A percentile compares a stretch with the other conserved stretches of the same genome.
Evolutionary conservation across 768 basidiomycete genomes (phyloP).

Genomic region (Suillus clintonianus): DNA sequence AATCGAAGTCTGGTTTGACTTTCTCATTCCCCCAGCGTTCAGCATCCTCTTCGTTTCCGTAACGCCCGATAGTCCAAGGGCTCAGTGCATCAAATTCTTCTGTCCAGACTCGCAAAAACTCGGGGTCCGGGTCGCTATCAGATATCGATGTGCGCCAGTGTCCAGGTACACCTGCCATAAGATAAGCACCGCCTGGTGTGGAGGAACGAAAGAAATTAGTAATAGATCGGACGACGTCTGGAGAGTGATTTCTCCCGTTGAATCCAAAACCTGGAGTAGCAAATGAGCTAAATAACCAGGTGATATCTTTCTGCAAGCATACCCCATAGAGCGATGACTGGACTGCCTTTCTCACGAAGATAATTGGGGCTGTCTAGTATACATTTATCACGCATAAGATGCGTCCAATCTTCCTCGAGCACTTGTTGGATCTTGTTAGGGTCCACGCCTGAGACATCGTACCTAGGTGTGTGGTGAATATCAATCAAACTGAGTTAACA

Average conservation of each 20-base stretch:
- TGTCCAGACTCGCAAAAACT: conserved; percentile 68
- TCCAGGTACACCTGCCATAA: conserved; percentile 69
- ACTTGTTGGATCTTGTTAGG: conserved; percentile 66
- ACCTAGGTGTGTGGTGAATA: conserved; percentile 47
- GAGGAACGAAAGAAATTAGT: conserved; percentile 56
- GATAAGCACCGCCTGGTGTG: conserved; percentile 73
- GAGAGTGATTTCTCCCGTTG: conserved; percentile 59
- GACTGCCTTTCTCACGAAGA: conserved; percentile 65
- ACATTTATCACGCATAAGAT: conserved; percentile 62
- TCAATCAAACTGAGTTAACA: conserved; percentile 2
- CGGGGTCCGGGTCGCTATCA: conserved; percentile 71
- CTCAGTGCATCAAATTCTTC: conserved; percentile 80
- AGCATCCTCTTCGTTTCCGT: conserved; percentile 57
- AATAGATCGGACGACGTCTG: conserved; percentile 57
- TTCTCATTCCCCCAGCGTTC: conserved; percentile 63
- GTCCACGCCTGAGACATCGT: conserved; percentile 80
- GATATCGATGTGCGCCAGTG: conserved; percentile 73
- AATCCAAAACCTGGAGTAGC: conserved; percentile 65
- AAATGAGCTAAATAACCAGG: background rate
- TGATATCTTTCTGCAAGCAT: conserved; percentile 5
- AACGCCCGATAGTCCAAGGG: conserved; percentile 83
- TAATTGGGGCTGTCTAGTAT: conserved; percentile 75
- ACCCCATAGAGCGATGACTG: conserved; percentile 80
- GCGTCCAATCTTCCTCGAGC: conserved; percentile 72
- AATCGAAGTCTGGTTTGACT: conserved; percentile 64